Percentiles rank a stretch among this genome's conserved stretches.
Conservation (phyloP, 805 yeast genomes). For the Lachancea dasiensis region DNA sequence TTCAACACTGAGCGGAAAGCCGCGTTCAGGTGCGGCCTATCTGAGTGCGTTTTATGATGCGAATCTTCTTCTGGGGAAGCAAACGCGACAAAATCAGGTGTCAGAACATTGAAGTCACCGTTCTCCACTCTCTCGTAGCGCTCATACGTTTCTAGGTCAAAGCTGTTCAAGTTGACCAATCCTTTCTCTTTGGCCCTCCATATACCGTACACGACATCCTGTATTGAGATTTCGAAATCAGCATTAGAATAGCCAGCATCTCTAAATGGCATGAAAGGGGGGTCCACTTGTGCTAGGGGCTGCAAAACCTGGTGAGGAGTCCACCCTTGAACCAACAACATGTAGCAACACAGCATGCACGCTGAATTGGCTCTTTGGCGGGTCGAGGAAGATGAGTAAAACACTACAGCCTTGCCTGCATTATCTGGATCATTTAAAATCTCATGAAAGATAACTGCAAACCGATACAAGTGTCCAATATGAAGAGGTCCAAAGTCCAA, state of each 20-base stretch:
- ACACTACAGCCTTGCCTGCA: constrained; percentile 82
- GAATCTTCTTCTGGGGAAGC: constrained; percentile 87
- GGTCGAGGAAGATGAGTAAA: constrained; percentile 78
- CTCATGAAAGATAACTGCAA: constrained; percentile 91
- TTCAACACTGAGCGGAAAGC: constrained; percentile 77
- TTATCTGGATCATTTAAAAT: constrained; percentile 80
- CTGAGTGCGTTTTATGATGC: constrained; percentile 14
- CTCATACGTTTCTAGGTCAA: constrained; percentile 91
- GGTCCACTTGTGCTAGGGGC: constrained; percentile 85
- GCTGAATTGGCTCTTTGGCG: constrained; percentile 90
- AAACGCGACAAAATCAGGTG: constrained; percentile 94
- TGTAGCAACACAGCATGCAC: constrained; percentile 86
- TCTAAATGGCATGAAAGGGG: constrained; percentile 90
- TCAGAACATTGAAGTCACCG: constrained; percentile 89
- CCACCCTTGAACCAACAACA: constrained; percentile 95
- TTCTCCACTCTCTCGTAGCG: constrained; percentile 92
- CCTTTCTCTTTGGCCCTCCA: constrained; percentile 97
- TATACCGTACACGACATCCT: constrained; percentile 91
- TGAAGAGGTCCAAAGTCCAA: constrained; percentile 95
- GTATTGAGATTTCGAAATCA: constrained; percentile 88
- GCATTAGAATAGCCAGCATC: constrained; percentile 98
- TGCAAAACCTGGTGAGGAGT: constrained; percentile 97
- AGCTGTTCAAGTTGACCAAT: constrained; percentile 76
- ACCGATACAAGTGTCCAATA: constrained; percentile 86
- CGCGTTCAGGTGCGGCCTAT: constrained; percentile 44